phyloP scores from a whole-genome alignment of 805 yeast species.

The Kluyveromyces dobzhanskii region DNA sequence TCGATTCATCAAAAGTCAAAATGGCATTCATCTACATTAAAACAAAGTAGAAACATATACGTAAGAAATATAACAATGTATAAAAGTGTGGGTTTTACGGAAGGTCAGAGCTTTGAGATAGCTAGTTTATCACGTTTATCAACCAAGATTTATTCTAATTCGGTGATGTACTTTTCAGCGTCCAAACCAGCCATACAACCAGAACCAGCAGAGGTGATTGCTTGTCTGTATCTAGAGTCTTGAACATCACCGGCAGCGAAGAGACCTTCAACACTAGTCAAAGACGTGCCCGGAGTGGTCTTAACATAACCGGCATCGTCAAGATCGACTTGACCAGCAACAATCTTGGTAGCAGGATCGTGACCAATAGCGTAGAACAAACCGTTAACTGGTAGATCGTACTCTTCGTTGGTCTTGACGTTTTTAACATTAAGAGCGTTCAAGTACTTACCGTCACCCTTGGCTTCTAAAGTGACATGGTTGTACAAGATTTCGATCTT shows the following conservation, averaged over 20 bases:
- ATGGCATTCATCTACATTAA: too few species aligned
- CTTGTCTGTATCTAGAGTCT: conserved; percentile 95
- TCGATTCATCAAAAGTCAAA: too few species aligned
- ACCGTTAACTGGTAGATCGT: conserved; percentile 75
- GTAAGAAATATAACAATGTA: too few species aligned
- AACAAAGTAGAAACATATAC: too few species aligned
- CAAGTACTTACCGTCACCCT: conserved; percentile 88
- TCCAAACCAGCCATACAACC: conserved; percentile 99
- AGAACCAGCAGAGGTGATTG: conserved; percentile 98
- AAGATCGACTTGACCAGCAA: conserved; percentile 67
- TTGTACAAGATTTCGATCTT: conserved; percentile 88
- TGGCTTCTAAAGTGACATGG: conserved; percentile 77
- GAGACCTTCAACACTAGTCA: conserved; percentile 81
- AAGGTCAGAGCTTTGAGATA: too few species aligned
- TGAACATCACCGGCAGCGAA: conserved; percentile 99
- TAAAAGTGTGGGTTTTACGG: too few species aligned
- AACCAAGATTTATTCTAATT: conserved; percentile 30
- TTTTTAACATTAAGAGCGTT: conserved; percentile 56
- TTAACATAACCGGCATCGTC: conserved; percentile 84
- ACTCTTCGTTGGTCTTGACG: conserved; percentile 59
- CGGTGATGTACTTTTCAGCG: conserved; percentile 76
- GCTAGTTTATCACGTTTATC: too few species aligned
- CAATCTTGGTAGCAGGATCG: conserved; percentile 84
- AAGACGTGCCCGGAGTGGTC: conserved; percentile 84
- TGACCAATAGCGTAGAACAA: conserved; percentile 98